A percentile compares a stretch with the other conserved stretches of the same genome.
Evolutionary conservation across 345 rosid species (phyloP).

Genomic region (Gossypium australe): DNA sequence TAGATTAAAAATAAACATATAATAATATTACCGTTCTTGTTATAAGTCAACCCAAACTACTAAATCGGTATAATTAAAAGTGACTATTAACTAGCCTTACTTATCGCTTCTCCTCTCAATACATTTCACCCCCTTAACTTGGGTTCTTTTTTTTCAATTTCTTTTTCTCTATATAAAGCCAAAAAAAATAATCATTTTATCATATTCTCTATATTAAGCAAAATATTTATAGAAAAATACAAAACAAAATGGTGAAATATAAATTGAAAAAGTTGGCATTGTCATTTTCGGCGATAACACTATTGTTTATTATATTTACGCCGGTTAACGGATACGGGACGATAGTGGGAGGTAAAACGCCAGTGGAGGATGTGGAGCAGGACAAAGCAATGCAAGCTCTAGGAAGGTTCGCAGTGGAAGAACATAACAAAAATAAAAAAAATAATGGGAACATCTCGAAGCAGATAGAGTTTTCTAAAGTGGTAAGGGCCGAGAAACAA

Average conservation of each 20-base stretch:
- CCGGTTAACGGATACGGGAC: conserved; percentile 14
- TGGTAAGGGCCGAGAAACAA: conserved; percentile 60
- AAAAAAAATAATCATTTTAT: too few species aligned
- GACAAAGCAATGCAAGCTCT: conserved; percentile 60
- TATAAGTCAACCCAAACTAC: too few species aligned
- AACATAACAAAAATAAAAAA: conserved; percentile 38
- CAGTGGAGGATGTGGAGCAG: conserved; percentile 36
- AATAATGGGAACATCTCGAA: conserved; percentile 6
- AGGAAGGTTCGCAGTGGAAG: conserved; percentile 64
- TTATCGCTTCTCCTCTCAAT: not conserved
- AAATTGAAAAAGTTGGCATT: not conserved
- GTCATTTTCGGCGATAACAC: not conserved
- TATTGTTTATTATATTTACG: not conserved
- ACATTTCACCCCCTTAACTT: conserved; percentile 16
- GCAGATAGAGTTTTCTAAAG: conserved; percentile 23
- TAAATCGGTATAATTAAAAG: not conserved
- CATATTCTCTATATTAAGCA: too few species aligned
- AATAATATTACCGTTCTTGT: too few species aligned
- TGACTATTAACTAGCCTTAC: not conserved
- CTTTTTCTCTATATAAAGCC: not conserved
- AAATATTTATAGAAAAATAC: not conserved
- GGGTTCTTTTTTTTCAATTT: not conserved
- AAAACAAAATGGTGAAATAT: not conserved
- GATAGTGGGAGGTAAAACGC: conserved; percentile 49
- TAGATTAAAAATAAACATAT: too few species aligned